These are phyloP conservation scores for Barnettozyma vustinii DNA, from an alignment of 805 yeast genomes.

Conservation along the genomic window DNA sequence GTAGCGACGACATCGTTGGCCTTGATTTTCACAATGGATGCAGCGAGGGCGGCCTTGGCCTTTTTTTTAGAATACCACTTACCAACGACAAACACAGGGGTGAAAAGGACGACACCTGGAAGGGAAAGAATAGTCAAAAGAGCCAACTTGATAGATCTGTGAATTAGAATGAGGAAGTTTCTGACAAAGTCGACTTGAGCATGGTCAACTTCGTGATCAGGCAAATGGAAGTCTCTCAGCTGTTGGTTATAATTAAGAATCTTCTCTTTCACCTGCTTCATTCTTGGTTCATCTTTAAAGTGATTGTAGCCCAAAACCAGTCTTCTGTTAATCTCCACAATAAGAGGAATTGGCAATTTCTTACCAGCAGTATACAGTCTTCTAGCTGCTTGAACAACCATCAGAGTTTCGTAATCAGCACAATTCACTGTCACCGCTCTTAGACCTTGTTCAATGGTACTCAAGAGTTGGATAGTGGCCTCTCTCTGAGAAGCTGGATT, in stretches of 20 bases:
- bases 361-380: constrained; percentile 78
- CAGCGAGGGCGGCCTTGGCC: constrained; percentile 74
- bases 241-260: constrained; percentile 67
- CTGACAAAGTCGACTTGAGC: constrained; percentile 45
- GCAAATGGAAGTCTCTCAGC: constrained; percentile 56
- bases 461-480: constrained; percentile 70
- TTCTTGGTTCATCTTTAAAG: constrained; percentile 63
- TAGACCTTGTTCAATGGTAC: constrained; percentile 67
- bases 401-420: constrained; percentile 90
- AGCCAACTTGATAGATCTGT: constrained; percentile 52
- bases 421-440: constrained; percentile 89
- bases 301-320: constrained; percentile 76
- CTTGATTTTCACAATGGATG: constrained; percentile 82
- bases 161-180: constrained; percentile 46
- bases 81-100: constrained; percentile 82
- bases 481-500: constrained; percentile 57
- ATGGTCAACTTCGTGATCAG: constrained; percentile 46
- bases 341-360: constrained; percentile 70
- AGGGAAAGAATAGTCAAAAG: constrained; percentile 59
- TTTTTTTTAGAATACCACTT: constrained; percentile 68
- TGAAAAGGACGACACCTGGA: constrained; percentile 84
- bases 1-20: constrained; percentile 96
- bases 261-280: constrained; percentile 53
- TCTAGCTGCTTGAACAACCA: constrained; percentile 91
- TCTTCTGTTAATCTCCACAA: constrained; percentile 88